Percentiles rank a stretch among this genome's conserved stretches.
phyloP scores from a whole-genome alignment of 192 early-diverging fungal genomes.

The Coemansia sp. region DNA sequence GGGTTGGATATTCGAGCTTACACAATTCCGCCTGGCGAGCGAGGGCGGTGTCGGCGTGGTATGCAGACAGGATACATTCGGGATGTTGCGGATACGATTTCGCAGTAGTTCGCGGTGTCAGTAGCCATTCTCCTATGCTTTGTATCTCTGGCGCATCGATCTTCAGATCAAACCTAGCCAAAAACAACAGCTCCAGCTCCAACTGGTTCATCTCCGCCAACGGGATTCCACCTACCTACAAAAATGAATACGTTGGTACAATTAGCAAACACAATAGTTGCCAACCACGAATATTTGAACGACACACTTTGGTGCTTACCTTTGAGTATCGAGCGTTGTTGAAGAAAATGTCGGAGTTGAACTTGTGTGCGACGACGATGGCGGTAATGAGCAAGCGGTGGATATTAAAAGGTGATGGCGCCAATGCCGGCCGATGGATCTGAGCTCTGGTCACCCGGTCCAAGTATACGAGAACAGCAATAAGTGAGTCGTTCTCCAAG shows the following conservation, averaged over 20 bases:
- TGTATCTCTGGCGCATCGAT: constrained; percentile 63
- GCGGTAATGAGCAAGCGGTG: constrained; percentile 71
- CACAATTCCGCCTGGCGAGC: constrained; percentile 7
- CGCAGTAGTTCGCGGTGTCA: constrained; percentile 10
- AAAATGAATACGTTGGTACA: neutral
- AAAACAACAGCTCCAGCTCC: constrained; percentile 73
- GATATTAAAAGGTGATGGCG: constrained; percentile 66
- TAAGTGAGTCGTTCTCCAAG: constrained; percentile 65
- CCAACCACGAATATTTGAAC: neutral
- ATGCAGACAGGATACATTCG: constrained; percentile 13
- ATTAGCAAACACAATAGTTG: neutral
- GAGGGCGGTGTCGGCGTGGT: constrained; percentile 17
- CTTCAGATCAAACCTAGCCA: constrained; percentile 69
- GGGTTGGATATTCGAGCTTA: constrained; percentile 2
- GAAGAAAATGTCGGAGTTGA: constrained; percentile 73
- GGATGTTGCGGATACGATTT: neutral
- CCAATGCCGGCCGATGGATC: constrained; percentile 53
- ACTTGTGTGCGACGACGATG: constrained; percentile 73
- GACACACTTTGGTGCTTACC: constrained; percentile 8
- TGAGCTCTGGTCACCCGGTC: constrained; percentile 59
- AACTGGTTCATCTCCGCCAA: constrained; percentile 70
- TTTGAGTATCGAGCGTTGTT: constrained; percentile 72
- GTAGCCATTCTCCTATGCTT: constrained; percentile 61
- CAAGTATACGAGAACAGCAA: constrained; percentile 74
- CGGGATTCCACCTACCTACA: constrained; percentile 72